Base-by-base conservation (phyloP, 169 alveolate genomes). In the Babesia sp. region DNA sequence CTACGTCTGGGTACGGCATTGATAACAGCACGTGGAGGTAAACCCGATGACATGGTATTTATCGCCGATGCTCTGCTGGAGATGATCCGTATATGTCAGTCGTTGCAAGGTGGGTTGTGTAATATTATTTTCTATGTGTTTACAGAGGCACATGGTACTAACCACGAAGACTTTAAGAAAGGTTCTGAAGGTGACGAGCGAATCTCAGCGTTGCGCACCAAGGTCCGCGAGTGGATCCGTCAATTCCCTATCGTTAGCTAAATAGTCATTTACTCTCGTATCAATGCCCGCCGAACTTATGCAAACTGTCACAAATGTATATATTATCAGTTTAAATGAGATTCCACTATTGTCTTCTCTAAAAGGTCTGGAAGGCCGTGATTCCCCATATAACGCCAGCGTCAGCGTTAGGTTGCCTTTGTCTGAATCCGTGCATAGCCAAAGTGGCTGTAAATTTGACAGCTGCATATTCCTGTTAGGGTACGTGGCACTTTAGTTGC, bases 1-100 rank as follows among this genome's bases (percentile, higher is more conserved):
- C 89, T 91, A 22, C 91, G 98, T 41, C 66, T 94, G 24, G 99
- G 99, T n/a, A 89, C 98, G n/a, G 96, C 97, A 24, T 97, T 98
- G 46, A 90, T 96, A 87, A 93, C 97, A 36, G 90, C 97, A 20
- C 75, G 99, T 42, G 99, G 99, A 22, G 91, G 92, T 71, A 68
- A 76, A 37, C 96, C 90, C 61, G 91, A 88, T 41, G 97, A 94
- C 68, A 90, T 93, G 94, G 85, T 44, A 14, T 56, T 80, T 37
- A 83, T 93, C 34, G 96, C 93, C 22, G 84, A 78, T 22, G 75
- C 67, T 34, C 46, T 93, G 29, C 75, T 84, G n/a, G 80, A 76
- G 66, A 90, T 82, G 5, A 79, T 90, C 2, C 59, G 74, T 45
- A 53, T 91, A 37, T 55, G 91, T 12, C 73, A 59, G 34, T 67